A percentile compares a stretch with the other conserved stretches of the same genome.
phyloP scores from a whole-genome alignment of 495 filamentous ascomycete genomes.

The Tuber indicum region DNA sequence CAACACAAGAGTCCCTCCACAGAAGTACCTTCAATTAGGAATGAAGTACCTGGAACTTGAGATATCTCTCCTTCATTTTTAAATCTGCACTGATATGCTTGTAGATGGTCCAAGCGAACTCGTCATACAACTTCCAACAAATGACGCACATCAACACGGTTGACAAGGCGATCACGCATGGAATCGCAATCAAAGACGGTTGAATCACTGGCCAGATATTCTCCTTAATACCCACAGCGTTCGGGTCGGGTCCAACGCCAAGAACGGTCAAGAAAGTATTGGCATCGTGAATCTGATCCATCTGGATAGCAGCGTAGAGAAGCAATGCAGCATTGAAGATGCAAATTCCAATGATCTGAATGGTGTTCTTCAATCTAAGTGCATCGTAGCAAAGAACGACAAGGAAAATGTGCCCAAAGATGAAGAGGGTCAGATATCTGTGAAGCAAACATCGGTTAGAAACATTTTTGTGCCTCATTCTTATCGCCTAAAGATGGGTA shows the following conservation, averaged over 20 bases:
- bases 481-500: background rate
- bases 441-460: slow-evolving; percentile 57
- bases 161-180: slow-evolving; percentile 70
- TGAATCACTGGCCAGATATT: slow-evolving; percentile 60
- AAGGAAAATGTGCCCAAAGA: slow-evolving; percentile 93
- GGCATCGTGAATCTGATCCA: slow-evolving; percentile 75
- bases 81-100: slow-evolving; percentile 98
- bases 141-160: slow-evolving; percentile 66
- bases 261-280: slow-evolving; percentile 48
- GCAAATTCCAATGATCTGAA: slow-evolving; percentile 94
- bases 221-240: slow-evolving; percentile 35
- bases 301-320: slow-evolving; percentile 86
- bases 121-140: slow-evolving; percentile 92
- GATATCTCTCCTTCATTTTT: slow-evolving; percentile 90
- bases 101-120: slow-evolving; percentile 98
- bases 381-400: slow-evolving; percentile 86
- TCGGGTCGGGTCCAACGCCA: slow-evolving; percentile 31
- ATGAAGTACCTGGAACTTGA: slow-evolving; percentile 79
- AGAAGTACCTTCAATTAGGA: slow-evolving; percentile 8
- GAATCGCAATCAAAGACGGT: slow-evolving; percentile 78
- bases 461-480: background rate
- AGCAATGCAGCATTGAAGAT: slow-evolving; percentile 83
- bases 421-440: slow-evolving; percentile 94
- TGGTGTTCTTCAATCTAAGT: slow-evolving; percentile 89
- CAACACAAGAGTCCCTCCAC: background rate